These are phyloP conservation scores for Monascus purpureus DNA, from an alignment of 495 filamentous ascomycete species.

Conservation along the genomic window DNA sequence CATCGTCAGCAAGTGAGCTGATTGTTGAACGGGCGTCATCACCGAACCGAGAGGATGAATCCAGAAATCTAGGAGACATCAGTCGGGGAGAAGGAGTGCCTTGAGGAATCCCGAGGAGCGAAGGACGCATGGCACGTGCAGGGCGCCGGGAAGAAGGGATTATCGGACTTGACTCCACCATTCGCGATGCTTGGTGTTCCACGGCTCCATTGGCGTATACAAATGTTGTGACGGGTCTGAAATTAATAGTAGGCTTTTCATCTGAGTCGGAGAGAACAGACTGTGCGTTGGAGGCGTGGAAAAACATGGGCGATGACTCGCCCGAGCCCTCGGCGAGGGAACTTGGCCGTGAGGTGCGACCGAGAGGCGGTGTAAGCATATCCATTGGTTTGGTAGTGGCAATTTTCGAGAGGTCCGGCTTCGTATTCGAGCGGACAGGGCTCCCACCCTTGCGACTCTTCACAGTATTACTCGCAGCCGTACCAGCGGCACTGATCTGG, in stretches of 20 bases:
- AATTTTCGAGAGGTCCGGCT: constrained; percentile 17
- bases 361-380: constrained; percentile 12
- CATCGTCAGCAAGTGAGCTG: constrained; percentile 7
- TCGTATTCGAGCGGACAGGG: constrained; percentile 19
- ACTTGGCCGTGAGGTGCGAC: constrained; percentile 11
- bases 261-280: constrained; percentile 17
- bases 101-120: constrained; percentile 11
- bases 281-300: constrained; percentile 60
- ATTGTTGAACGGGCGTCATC: constrained; percentile 12
- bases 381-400: constrained; percentile 23
- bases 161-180: constrained; percentile 8
- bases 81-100: constrained; percentile 27
- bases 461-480: constrained; percentile 6
- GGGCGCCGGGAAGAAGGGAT: constrained; percentile 16
- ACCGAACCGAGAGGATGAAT: constrained; percentile 13
- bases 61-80: constrained; percentile 22
- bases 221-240: constrained; percentile 34
- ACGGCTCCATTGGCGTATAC: constrained; percentile 40
- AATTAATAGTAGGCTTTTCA: constrained; percentile 13
- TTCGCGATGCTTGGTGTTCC: constrained; percentile 18
- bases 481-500: constrained; percentile 15
- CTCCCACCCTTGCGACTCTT: constrained; percentile 24
- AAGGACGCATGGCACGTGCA: constrained; percentile 23
- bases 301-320: constrained; percentile 46
- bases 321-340: constrained; percentile 18